A percentile compares a stretch with the other conserved stretches of the same genome.
These are phyloP conservation scores for Zymoseptoria crescenta DNA, from an alignment of 2,329 filamentous ascomycete species.

Conservation along the genomic window DNA sequence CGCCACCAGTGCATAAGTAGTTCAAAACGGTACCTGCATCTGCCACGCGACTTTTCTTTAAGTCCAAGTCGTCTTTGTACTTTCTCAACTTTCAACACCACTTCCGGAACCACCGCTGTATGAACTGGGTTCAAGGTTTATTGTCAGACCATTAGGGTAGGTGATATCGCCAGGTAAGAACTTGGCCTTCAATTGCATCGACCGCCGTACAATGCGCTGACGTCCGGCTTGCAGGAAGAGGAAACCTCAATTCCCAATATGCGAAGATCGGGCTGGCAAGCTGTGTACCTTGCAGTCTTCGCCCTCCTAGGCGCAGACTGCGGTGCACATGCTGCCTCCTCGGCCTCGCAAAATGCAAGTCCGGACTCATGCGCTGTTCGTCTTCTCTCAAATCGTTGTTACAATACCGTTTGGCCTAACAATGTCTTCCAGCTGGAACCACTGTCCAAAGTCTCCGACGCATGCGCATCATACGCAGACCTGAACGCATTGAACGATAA, in stretches of 20 bases:
- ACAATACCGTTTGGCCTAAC: constrained; percentile 23
- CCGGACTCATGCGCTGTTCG: constrained; percentile 51
- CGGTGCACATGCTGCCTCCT: constrained; percentile 30
- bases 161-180: constrained; percentile 6
- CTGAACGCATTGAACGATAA: constrained; percentile 76
- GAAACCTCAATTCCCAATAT: constrained; percentile 11
- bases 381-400: constrained; percentile 8
- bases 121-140: constrained; percentile 6
- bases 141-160: constrained; percentile 1
- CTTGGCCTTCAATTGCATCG: neutral
- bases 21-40: neutral
- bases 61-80: constrained; percentile 3
- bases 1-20: neutral
- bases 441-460: constrained; percentile 81
- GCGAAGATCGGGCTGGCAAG: constrained; percentile 15
- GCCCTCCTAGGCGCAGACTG: constrained; percentile 45
- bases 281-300: constrained; percentile 56
- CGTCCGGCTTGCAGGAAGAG: constrained; percentile 11
- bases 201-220: constrained; percentile 10
- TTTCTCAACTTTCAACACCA: constrained; percentile 2
- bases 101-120: constrained; percentile 3
- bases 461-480: constrained; percentile 86
- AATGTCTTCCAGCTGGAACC: constrained; percentile 64
- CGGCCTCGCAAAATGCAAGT: constrained; percentile 28
- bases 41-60: neutral